phyloP scores from a whole-genome alignment of 1,139 yeast species.

The Torulaspora pretoriensis region DNA sequence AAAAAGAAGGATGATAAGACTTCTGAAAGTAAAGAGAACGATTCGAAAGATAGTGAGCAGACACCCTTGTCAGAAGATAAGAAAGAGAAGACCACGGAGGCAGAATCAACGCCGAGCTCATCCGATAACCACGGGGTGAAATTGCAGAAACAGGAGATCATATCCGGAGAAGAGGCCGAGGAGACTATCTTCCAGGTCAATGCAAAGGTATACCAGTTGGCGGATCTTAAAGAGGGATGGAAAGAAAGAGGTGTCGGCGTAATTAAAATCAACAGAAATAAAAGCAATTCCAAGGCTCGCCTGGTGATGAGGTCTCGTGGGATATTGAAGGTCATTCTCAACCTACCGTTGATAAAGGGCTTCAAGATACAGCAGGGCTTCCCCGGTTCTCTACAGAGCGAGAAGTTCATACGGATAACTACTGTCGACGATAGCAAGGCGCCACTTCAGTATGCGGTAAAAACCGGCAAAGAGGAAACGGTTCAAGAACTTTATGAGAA shows the following conservation, averaged over 20 bases:
- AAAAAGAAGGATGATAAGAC: slow-evolving; percentile 18
- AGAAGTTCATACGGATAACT: slow-evolving; percentile 72
- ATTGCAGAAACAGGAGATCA: slow-evolving; percentile 47
- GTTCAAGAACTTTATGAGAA: slow-evolving; percentile 56
- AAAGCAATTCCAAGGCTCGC: slow-evolving; percentile 42
- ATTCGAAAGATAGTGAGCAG: slow-evolving; percentile 10
- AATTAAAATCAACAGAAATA: slow-evolving; percentile 65
- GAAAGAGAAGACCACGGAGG: slow-evolving; percentile 13
- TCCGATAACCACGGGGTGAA: slow-evolving; percentile 30
- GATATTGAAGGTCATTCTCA: slow-evolving; percentile 73
- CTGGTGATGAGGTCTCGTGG: slow-evolving; percentile 92
- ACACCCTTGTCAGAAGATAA: slow-evolving; percentile 9
- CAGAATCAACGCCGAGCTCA: slow-evolving; percentile 18
- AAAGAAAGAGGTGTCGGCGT: slow-evolving; percentile 92
- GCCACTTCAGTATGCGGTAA: slow-evolving; percentile 81
- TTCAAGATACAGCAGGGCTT: slow-evolving; percentile 71
- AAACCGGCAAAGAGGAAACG: slow-evolving; percentile 59
- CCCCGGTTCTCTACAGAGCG: slow-evolving; percentile 76
- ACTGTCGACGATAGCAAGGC: slow-evolving; percentile 51
- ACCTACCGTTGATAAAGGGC: slow-evolving; percentile 57
- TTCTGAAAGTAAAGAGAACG: slow-evolving; percentile 3
- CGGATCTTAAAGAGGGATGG: slow-evolving; percentile 75
- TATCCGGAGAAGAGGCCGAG: slow-evolving; percentile 92
- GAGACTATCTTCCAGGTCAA: slow-evolving; percentile 61
- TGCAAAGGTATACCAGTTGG: slow-evolving; percentile 74